Percentiles rank a stretch among this genome's conserved stretches.
These are phyloP conservation scores for Sclerotiophoma versabilis DNA, from an alignment of 2,329 filamentous ascomycete species.

Conservation along the genomic window DNA sequence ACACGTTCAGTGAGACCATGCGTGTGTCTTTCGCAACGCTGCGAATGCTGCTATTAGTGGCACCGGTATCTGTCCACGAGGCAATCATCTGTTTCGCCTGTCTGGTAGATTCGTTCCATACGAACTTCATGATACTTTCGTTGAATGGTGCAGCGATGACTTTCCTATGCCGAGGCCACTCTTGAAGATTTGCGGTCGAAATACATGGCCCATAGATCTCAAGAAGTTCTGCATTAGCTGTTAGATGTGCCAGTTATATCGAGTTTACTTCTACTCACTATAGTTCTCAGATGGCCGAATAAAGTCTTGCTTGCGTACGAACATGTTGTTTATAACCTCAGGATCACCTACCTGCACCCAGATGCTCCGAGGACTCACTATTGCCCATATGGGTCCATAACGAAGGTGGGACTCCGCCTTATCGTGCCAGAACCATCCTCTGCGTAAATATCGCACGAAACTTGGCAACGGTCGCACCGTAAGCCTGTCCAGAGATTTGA, in stretches of 20 bases:
- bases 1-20: neutral
- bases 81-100: slow-evolving; percentile 56
- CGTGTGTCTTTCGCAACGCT: neutral
- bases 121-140: slow-evolving; percentile 50
- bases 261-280: neutral
- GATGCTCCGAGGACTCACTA: slow-evolving; percentile 25
- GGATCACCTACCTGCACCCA: neutral
- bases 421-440: slow-evolving; percentile 28
- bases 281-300: neutral
- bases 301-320: neutral
- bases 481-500: neutral
- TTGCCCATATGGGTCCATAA: slow-evolving; percentile 24
- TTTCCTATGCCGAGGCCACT: slow-evolving; percentile 53
- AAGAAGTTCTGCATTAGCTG: neutral
- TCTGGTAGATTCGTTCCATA: slow-evolving; percentile 64
- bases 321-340: neutral
- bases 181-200: neutral
- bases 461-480: neutral
- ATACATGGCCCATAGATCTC: neutral
- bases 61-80: slow-evolving; percentile 8
- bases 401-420: slow-evolving; percentile 21
- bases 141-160: slow-evolving; percentile 53
- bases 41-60: too few species aligned
- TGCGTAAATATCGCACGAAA: slow-evolving; percentile 18
- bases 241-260: too few species aligned